Evolutionary conservation across 345 rosid genomes (phyloP), one percentile per base, ranked within the genome.

Genomic region (Hevea brasiliensis): DNA sequence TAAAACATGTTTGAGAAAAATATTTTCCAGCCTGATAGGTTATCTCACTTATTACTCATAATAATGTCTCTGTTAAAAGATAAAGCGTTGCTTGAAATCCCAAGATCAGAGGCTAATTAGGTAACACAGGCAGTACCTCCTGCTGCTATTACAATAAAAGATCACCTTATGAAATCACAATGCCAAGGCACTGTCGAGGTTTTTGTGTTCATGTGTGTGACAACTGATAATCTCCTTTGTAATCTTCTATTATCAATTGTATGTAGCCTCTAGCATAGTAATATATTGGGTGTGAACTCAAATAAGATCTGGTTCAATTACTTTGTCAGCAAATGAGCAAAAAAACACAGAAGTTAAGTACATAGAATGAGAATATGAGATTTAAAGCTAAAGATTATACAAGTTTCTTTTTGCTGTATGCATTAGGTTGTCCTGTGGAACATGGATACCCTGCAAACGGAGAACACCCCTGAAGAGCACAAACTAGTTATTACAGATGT

Each of bases 381-480:
- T 32, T 32, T 45, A 8, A 65, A 7, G 9, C 21, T 2, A 53
- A 53, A 72, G 42, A 32, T 68, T 14, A 57, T 54, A 18, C 64
- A 45, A 35, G 14, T 75, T 73, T 51, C 35, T 24, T 47, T 37
- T 72, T 72, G n/a, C 63, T 58, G 54, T 58, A 32, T 74, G 76
- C 32, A 72, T 62, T 56, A 90, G 92, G 89, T 86, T 67, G 74
- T 87, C 41, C 80, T 88, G 7, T 90, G 92, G 91, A 84, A 85
- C 80, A 88, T 87, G 91, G 89, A 88, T 62, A 87, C 85, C 13
- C 76, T 80, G 68, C 81, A 78, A 64, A 84, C 87, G 13, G 88
- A 85, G 66, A 82, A 67, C 70, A 84, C 82, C 8, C 80, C 83
- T 4, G 92, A 88, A 41, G 95, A 85, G 48, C 96, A 90, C 80